Conservation (phyloP, 805 yeast genomes). For the Candida vaughaniae region DNA sequence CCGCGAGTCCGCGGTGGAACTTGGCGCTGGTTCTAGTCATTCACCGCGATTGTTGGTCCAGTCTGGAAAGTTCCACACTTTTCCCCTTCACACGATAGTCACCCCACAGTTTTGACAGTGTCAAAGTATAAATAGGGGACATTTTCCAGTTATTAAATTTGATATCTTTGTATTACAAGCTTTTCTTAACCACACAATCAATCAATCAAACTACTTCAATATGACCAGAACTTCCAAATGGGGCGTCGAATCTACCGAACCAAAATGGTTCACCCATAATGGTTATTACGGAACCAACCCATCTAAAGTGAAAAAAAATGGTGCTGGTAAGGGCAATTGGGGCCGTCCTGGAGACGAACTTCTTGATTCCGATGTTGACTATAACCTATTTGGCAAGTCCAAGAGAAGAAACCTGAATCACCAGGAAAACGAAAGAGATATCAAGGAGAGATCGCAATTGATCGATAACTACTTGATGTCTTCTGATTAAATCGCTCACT, state of each 20-base stretch:
- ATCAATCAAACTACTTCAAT: constrained; percentile 3
- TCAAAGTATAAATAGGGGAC: constrained; percentile 3
- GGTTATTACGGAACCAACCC: constrained; percentile 72
- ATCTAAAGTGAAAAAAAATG: constrained; percentile 73
- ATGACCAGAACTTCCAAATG: constrained; percentile 84
- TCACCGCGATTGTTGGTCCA: neutral
- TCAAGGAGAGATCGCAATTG: constrained; percentile 15
- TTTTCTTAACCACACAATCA: neutral
- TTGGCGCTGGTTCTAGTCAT: neutral
- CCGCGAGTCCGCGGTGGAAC: neutral
- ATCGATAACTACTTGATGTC: constrained; percentile 5
- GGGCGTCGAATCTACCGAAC: constrained; percentile 55
- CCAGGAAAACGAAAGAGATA: constrained; percentile 27
- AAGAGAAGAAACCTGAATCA: constrained; percentile 43
- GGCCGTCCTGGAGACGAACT: constrained; percentile 80
- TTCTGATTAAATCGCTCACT: no score
- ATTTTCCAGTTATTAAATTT: no score
- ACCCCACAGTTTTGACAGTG: constrained; percentile 6
- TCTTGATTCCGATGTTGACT: constrained; percentile 52
- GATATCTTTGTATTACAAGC: no score
- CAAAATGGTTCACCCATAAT: constrained; percentile 76
- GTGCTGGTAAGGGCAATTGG: constrained; percentile 88
- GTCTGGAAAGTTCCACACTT: neutral
- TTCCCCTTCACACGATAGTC: constrained; percentile 5
- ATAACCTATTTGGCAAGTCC: constrained; percentile 20